phyloP scores from a whole-genome alignment of 129 eudicot genomes.

The Arctium lappa region DNA sequence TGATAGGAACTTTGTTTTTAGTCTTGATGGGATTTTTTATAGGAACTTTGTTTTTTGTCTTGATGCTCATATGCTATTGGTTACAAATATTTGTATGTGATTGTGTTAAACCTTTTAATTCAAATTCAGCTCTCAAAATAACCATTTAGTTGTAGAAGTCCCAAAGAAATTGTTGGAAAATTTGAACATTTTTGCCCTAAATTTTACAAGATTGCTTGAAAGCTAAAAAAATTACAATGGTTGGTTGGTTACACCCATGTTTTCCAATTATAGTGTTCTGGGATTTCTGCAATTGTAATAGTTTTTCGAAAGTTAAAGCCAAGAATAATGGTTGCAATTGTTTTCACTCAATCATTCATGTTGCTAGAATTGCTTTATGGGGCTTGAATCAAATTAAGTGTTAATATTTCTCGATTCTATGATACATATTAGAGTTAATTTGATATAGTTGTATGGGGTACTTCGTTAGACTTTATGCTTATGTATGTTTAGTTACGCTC shows the following conservation, averaged over 20 bases:
- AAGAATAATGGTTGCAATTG: neutral
- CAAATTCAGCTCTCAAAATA: neutral
- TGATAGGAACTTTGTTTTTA: slow-evolving; percentile 7
- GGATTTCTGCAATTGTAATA: neutral
- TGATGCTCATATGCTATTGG: slow-evolving; percentile 1
- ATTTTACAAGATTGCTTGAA: neutral
- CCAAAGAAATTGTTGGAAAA: neutral
- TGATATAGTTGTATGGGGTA: neutral
- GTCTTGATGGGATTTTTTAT: neutral
- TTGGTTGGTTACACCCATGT: neutral
- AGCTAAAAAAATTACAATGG: neutral
- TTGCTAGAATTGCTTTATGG: neutral
- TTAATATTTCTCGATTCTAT: neutral
- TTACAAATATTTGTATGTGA: slow-evolving; percentile 2
- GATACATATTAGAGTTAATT: neutral
- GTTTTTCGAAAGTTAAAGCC: neutral
- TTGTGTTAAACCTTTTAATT: neutral
- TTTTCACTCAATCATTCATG: neutral
- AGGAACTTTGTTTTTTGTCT: neutral
- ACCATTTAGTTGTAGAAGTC: neutral
- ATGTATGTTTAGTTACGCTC: neutral
- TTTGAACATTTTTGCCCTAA: neutral
- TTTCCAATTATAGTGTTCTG: neutral
- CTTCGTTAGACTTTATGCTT: neutral
- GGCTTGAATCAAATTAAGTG: slow-evolving; percentile 4